These are phyloP conservation scores for Arthrobotrys conoides DNA, from an alignment of 2,329 filamentous ascomycete species.

Conservation along the genomic window DNA sequence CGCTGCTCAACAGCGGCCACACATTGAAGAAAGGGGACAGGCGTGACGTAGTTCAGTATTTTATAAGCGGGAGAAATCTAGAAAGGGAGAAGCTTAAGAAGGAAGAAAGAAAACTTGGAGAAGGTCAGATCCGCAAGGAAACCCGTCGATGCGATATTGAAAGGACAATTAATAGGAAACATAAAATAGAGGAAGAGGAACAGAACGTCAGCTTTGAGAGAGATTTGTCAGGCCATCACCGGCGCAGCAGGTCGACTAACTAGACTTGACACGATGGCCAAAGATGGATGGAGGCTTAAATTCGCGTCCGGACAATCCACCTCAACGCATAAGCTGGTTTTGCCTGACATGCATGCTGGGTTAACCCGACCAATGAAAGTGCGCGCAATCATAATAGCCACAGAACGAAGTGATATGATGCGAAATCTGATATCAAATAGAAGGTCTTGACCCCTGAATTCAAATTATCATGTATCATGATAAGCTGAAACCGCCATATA, in stretches of 20 bases:
- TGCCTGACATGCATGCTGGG: background rate
- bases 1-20: constrained; percentile 53
- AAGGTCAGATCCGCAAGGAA: background rate
- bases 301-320: constrained; percentile 17
- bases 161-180: constrained; percentile 27
- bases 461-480: background rate
- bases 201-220: constrained; percentile 13
- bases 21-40: constrained; percentile 16
- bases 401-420: background rate
- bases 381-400: constrained; percentile 1
- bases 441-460: background rate
- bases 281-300: constrained; percentile 24
- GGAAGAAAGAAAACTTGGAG: background rate
- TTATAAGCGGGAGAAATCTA: background rate
- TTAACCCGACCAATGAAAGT: background rate
- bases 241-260: constrained; percentile 14
- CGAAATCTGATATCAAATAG: too few relatives aligned
- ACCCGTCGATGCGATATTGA: constrained; percentile 46
- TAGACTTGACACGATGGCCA: constrained; percentile 29
- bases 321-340: constrained; percentile 9
- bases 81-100: background rate
- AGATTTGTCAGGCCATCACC: constrained; percentile 54
- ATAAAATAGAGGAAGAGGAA: constrained; percentile 1
- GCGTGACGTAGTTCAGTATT: background rate
- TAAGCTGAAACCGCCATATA: too few relatives aligned